Conservation (phyloP, 1,284 basidiomycete species). For the Neotropicomus parvogracilis region DNA sequence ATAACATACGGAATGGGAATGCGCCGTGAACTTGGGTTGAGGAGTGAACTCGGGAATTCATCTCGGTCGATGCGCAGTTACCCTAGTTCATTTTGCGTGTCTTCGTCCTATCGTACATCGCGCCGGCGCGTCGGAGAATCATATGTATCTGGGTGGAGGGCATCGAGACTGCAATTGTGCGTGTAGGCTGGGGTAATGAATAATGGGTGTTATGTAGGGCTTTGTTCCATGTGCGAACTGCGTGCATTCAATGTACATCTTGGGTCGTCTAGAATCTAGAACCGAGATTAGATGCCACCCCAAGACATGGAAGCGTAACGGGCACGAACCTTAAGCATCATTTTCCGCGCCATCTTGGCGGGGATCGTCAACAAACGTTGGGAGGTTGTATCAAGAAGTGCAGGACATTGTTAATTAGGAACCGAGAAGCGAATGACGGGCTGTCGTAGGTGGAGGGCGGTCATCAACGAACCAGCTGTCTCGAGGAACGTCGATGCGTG, state of each 20-base stretch:
- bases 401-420: background rate
- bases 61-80: background rate
- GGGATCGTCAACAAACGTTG: constrained; percentile 13
- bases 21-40: background rate
- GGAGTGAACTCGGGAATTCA: background rate
- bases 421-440: background rate
- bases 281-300: background rate
- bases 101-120: constrained; percentile 25
- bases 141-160: background rate
- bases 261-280: constrained; percentile 12
- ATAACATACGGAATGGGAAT: constrained; percentile 1
- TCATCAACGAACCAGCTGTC: constrained; percentile 16
- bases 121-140: constrained; percentile 14
- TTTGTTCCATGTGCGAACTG: background rate
- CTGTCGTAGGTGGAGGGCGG: background rate
- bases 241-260: background rate
- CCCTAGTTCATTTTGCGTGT: background rate
- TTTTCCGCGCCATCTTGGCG: background rate
- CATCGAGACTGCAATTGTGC: background rate
- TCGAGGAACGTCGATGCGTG: background rate
- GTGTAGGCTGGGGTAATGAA: background rate
- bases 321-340: constrained; percentile 13
- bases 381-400: background rate
- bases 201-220: background rate
- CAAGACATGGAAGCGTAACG: background rate